A percentile compares a stretch with the other conserved stretches of the same genome.
These are phyloP conservation scores for Leptodontidium sp. DNA, from an alignment of 2,329 filamentous ascomycete genomes.

Conservation along the genomic window DNA sequence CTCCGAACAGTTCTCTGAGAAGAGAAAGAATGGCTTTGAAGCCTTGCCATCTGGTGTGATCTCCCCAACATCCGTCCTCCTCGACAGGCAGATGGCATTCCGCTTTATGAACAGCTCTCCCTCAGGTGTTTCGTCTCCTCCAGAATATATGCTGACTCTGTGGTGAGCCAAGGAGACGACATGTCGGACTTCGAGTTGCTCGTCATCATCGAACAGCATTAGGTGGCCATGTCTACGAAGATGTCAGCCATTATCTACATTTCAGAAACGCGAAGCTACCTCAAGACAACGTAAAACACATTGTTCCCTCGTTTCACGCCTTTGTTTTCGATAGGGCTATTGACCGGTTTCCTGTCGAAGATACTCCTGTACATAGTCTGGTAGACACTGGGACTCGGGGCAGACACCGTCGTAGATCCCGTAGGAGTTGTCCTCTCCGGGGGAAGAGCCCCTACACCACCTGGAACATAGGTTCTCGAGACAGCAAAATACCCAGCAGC, in stretches of 20 bases:
- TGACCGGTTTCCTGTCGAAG: conserved; percentile 78
- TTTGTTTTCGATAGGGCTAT: conserved; percentile 47
- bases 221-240: conserved; percentile 81
- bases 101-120: conserved; percentile 96
- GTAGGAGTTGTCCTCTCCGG: conserved; percentile 85
- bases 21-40: conserved; percentile 89
- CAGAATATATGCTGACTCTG: conserved; percentile 83
- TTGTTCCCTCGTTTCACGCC: conserved; percentile 72
- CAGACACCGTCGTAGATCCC: conserved; percentile 75
- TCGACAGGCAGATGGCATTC: conserved; percentile 84
- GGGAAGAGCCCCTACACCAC: conserved; percentile 90
- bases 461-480: conserved; percentile 89
- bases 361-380: conserved; percentile 98
- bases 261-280: conserved; percentile 59
- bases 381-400: conserved; percentile 92
- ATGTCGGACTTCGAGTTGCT: conserved; percentile 94
- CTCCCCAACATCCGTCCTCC: conserved; percentile 65
- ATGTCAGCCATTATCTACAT: conserved; percentile 28
- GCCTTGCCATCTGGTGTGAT: conserved; percentile 61
- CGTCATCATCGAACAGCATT: conserved; percentile 96
- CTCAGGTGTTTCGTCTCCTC: conserved; percentile 80
- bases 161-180: conserved; percentile 94
- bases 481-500: conserved; percentile 96
- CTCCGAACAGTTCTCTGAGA: conserved; percentile 92
- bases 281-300: conserved; percentile 90